These are phyloP conservation scores for Aspergillus japonicus DNA, from an alignment of 2,329 filamentous ascomycete species.

Conservation along the genomic window DNA sequence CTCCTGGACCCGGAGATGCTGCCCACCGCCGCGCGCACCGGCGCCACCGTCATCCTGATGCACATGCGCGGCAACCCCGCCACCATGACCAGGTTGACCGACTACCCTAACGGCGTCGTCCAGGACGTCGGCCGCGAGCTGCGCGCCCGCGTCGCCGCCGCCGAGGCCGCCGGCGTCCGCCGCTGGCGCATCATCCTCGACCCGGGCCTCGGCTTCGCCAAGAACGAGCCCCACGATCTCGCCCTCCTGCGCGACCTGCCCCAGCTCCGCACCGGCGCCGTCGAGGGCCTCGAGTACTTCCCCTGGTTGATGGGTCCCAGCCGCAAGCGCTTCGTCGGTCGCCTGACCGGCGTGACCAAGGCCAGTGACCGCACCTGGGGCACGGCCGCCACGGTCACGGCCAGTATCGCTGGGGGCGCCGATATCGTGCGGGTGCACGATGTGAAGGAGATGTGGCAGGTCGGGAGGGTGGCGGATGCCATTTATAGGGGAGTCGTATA, in stretches of 20 bases:
- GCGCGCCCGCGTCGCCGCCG: conserved; percentile 65
- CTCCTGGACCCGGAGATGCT: conserved; percentile 79
- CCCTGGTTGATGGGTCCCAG: conserved; percentile 90
- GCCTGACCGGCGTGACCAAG: conserved; percentile 71
- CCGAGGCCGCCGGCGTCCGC: conserved; percentile 77
- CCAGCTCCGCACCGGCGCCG: conserved; percentile 52
- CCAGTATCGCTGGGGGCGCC: conserved; percentile 80
- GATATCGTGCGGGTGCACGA: conserved; percentile 94
- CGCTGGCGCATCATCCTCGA: conserved; percentile 95
- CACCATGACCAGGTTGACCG: conserved; percentile 70
- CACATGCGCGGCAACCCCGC: conserved; percentile 87
- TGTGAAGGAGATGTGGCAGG: conserved; percentile 78
- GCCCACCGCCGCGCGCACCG: conserved; percentile 70
- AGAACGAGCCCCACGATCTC: conserved; percentile 76
- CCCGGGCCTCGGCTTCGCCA: conserved; percentile 92
- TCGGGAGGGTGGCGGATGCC: conserved; percentile 86
- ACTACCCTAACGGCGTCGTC: conserved; percentile 69
- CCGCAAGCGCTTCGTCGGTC: conserved; percentile 85
- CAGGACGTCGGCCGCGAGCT: conserved; percentile 67
- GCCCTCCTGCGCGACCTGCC: conserved; percentile 69
- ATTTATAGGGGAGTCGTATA: conserved; percentile 62
- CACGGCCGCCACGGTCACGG: conserved; percentile 83
- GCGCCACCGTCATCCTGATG: conserved; percentile 81
- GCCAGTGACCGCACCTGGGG: conserved; percentile 74
- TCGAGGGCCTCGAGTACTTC: conserved; percentile 53